Percentiles rank a stretch among this genome's conserved stretches.
These are phyloP conservation scores for Chytriomyces sp. DNA, from an alignment of 192 early-diverging fungal species.

Conservation along the genomic window DNA sequence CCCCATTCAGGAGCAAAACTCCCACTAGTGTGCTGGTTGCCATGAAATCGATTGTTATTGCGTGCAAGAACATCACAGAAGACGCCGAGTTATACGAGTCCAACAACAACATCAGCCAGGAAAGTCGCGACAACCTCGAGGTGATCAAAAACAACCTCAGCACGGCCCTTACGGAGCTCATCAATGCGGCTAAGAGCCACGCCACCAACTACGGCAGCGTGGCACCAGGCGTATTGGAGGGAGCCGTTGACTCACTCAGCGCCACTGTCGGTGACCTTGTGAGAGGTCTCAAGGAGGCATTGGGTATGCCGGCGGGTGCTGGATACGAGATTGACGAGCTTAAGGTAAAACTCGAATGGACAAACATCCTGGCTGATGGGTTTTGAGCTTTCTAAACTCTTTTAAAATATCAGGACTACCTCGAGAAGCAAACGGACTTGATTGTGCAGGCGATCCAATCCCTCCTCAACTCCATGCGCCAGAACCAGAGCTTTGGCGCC, in stretches of 20 bases:
- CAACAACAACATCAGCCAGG: conserved; percentile 47
- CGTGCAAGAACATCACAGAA: conserved; percentile 82
- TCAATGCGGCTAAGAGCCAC: conserved; percentile 75
- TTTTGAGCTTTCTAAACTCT: background rate
- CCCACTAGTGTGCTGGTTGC: conserved; percentile 74
- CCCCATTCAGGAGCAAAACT: conserved; percentile 55
- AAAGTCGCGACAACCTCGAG: conserved; percentile 54
- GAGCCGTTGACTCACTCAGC: conserved; percentile 77
- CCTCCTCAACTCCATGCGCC: conserved; percentile 65
- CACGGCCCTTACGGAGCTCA: conserved; percentile 65
- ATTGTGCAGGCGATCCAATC: conserved; percentile 81
- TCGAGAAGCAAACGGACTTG: conserved; percentile 71
- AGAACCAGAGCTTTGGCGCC: conserved; percentile 44
- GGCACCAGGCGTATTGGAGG: conserved; percentile 76
- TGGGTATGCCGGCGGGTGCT: conserved; percentile 17
- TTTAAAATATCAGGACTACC: conserved; percentile 52
- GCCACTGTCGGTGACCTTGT: conserved; percentile 81
- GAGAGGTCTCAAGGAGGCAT: conserved; percentile 48
- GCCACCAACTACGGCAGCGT: conserved; percentile 62
- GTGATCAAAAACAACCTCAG: conserved; percentile 67
- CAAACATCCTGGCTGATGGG: background rate
- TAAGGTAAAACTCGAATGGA: conserved; percentile 40
- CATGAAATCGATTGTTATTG: conserved; percentile 82
- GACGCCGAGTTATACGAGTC: conserved; percentile 72
- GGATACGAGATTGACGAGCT: conserved; percentile 44